Evolutionary conservation across 1,284 basidiomycete species (phyloP).

Genomic region (Ganoderma resinaceum): DNA sequence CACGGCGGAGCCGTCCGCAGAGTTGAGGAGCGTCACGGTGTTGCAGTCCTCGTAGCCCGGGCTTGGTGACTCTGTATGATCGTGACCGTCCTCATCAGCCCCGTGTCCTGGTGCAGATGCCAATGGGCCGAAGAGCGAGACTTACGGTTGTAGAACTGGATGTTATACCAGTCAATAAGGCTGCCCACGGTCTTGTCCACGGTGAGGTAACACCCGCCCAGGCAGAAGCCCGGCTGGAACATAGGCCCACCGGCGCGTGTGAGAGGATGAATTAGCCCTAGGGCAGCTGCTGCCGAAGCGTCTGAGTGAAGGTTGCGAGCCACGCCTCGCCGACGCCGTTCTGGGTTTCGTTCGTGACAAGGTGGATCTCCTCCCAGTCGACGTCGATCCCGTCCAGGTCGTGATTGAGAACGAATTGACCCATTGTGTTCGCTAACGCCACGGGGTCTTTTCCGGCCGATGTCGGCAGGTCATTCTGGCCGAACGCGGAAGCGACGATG

Average conservation of each 20-base stretch:
- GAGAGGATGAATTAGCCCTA: constrained; percentile 45
- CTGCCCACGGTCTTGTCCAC: constrained; percentile 26
- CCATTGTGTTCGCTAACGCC: constrained; percentile 51
- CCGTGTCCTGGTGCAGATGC: neutral
- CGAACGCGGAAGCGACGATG: constrained; percentile 57
- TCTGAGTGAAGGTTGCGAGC: constrained; percentile 51
- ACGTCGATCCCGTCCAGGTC: constrained; percentile 64
- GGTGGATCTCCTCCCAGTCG: constrained; percentile 60
- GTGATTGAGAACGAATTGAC: constrained; percentile 41
- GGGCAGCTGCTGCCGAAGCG: constrained; percentile 42
- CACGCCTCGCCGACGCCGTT: constrained; percentile 46
- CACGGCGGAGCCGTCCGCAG: constrained; percentile 52
- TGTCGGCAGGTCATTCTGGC: constrained; percentile 58
- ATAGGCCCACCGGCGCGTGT: constrained; percentile 38
- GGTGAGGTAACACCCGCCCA: constrained; percentile 27
- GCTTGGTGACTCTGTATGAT: constrained; percentile 50
- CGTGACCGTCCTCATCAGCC: neutral
- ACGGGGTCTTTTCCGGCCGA: constrained; percentile 47
- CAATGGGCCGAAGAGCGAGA: constrained; percentile 3
- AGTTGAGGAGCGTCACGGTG: constrained; percentile 57
- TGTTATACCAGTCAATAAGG: constrained; percentile 34
- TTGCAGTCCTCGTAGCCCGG: constrained; percentile 62
- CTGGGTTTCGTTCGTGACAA: constrained; percentile 46
- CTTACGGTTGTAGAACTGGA: constrained; percentile 69
- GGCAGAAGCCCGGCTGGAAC: constrained; percentile 25